Conservation (phyloP, 1,284 basidiomycete genomes). For the Ceratobasidium sp. region DNA sequence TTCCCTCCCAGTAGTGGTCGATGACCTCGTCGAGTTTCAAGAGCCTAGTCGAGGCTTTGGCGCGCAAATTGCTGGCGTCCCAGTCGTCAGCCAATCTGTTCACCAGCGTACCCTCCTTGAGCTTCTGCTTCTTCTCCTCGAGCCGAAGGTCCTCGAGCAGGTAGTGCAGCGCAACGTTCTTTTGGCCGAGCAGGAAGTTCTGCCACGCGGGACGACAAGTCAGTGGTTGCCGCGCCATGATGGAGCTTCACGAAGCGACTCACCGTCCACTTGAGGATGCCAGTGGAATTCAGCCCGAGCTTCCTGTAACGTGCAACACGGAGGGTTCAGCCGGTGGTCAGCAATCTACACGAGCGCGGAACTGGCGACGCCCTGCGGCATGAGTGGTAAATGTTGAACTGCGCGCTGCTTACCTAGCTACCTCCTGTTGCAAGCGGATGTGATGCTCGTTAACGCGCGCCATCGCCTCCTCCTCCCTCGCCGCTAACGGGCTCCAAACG, state of each 20-base stretch:
- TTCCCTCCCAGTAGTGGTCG: constrained; percentile 18
- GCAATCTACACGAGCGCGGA: background rate
- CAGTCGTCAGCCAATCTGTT: background rate
- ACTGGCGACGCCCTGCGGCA: background rate
- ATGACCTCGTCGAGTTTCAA: background rate
- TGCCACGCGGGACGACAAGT: background rate
- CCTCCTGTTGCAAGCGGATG: no score
- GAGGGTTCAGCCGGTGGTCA: background rate
- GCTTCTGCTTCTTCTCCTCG: background rate
- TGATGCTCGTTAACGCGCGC: constrained; percentile 16
- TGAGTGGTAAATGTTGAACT: background rate
- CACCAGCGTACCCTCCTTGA: background rate
- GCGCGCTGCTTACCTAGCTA: background rate
- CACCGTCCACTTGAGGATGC: constrained; percentile 12
- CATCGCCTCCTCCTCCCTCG: background rate
- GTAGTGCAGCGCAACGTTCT: background rate
- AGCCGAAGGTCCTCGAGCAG: background rate
- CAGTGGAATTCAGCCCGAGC: no score
- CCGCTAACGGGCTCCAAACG: constrained; percentile 8
- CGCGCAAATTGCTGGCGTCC: background rate
- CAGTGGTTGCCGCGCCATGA: no score
- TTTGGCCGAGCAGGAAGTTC: constrained; percentile 18
- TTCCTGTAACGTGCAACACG: no score
- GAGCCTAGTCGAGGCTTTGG: background rate
- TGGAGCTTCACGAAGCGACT: background rate